Percentiles rank a stretch among this genome's conserved stretches.
phyloP scores from a whole-genome alignment of 164 flowering plant species.

The Stephania yunnanensis region DNA sequence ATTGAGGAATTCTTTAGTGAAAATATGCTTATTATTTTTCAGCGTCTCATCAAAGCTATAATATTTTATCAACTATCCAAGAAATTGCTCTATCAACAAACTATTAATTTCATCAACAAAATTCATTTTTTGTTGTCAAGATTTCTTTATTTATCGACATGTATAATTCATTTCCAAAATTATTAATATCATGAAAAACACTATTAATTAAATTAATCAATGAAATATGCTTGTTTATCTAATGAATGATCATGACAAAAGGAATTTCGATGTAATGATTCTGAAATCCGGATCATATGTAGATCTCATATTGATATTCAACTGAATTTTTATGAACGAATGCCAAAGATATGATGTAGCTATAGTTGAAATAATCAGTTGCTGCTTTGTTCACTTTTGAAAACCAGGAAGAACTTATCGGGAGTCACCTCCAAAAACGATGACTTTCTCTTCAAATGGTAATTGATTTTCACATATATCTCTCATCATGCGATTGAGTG shows the following conservation, averaged over 20 bases:
- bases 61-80: not conserved
- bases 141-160: not conserved
- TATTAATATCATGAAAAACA: not conserved
- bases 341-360: not conserved
- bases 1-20: too few relatives aligned
- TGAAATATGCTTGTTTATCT: not conserved
- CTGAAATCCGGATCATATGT: not conserved
- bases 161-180: too few relatives aligned
- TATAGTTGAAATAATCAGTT: not conserved
- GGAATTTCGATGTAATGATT: not conserved
- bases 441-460: constrained; percentile 14
- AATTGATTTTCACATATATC: not conserved
- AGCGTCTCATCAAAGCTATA: not conserved
- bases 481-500: constrained; percentile 8
- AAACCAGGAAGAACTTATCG: not conserved
- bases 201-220: not conserved
- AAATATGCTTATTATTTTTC: not conserved
- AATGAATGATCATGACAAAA: not conserved
- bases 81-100: not conserved
- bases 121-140: not conserved
- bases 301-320: not conserved
- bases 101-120: not conserved
- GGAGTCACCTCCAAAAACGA: constrained; percentile 14
- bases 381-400: not conserved
- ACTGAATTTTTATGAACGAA: not conserved